A percentile compares a stretch with the other conserved stretches of the same genome.
Evolutionary conservation across 768 basidiomycete species (phyloP).

Genomic region (Dendrothele bispora): DNA sequence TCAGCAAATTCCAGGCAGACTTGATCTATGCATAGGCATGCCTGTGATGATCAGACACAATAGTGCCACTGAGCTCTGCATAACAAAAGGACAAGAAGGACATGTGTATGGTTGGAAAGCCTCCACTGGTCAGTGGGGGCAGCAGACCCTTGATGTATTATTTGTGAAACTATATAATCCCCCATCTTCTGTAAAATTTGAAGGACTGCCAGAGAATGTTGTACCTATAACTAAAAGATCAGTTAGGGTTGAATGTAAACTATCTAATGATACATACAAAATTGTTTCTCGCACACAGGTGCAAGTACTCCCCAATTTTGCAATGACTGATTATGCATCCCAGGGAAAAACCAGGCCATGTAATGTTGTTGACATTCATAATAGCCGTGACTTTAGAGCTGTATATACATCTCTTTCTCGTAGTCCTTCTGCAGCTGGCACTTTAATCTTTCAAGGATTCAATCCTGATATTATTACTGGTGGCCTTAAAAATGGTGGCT

Average conservation of each 20-base stretch:
- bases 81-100: slow-evolving; percentile 32
- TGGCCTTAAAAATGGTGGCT: slow-evolving; percentile 8
- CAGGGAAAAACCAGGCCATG: slow-evolving; percentile 27
- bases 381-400: slow-evolving; percentile 21
- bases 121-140: slow-evolving; percentile 3
- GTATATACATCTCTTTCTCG: slow-evolving; percentile 31
- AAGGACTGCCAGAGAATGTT: slow-evolving; percentile 28
- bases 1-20: slow-evolving; percentile 23
- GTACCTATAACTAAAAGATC: slow-evolving; percentile 20
- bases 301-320: slow-evolving; percentile 24
- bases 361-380: slow-evolving; percentile 26
- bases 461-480: slow-evolving; percentile 10
- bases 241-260: too few relatives aligned
- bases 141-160: slow-evolving; percentile 22
- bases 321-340: slow-evolving; percentile 32
- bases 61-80: slow-evolving; percentile 31
- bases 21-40: slow-evolving; percentile 29
- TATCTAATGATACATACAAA: slow-evolving; percentile 18
- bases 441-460: slow-evolving; percentile 19
- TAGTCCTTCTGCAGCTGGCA: slow-evolving; percentile 18
- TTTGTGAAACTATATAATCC: slow-evolving; percentile 27
- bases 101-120: slow-evolving; percentile 25
- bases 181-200: slow-evolving; percentile 18
- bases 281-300: slow-evolving; percentile 20
- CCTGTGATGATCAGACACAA: slow-evolving; percentile 34